Base-by-base conservation (phyloP, 805 yeast species). In the Wickerhamomyces ciferrii region DNA sequence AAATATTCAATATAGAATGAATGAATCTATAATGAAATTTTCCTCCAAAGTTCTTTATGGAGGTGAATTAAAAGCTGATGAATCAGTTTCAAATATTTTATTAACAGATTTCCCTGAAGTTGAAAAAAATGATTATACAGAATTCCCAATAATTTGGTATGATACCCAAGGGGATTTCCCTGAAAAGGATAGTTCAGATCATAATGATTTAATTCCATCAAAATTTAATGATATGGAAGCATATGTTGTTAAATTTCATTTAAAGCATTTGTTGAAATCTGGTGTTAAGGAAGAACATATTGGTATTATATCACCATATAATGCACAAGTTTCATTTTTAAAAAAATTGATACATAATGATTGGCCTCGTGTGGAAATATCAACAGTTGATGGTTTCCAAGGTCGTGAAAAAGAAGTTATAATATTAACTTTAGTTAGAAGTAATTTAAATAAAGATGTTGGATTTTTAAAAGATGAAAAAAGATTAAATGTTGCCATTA, bases 311-410 rank as follows among this genome's bases (percentile, higher is more conserved):
- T 78, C 97, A 0, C 98, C 99, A 0, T 92, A 92, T 59, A 83
- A 78, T 57, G 96, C 96, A 0, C 99, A 92, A 60, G 96, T 90
- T 0, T 62, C 83, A 0, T 58, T 76, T 14, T 53, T 92, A 27
- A 80, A 81, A 51, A 70, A 66, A 38, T 45, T 70, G 11, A 51
- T 85, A 2, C 68, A 70, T 29, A 61, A 61, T 4, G 37, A 43
- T 1, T 39, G 44, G 1, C 72, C 76, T 0, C 59, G 50, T 2
- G 68, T 92, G 6, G 98, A 92, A 59, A 78, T 91, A 0, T 80
- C 96, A 5, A 88, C 97, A 0, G 92, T 92, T 5, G 99, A 92
- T 67, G 97, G 97, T 1, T 94, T 92, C 58, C 99, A 92, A 68
- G 99, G 99, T 1, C 71, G 97, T 50, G 99, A 92, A 60, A 94